A percentile compares a stretch with the other conserved stretches of the same genome.
Evolutionary conservation across 345 rosid genomes (phyloP).

Genomic region (Linum trigynum): DNA sequence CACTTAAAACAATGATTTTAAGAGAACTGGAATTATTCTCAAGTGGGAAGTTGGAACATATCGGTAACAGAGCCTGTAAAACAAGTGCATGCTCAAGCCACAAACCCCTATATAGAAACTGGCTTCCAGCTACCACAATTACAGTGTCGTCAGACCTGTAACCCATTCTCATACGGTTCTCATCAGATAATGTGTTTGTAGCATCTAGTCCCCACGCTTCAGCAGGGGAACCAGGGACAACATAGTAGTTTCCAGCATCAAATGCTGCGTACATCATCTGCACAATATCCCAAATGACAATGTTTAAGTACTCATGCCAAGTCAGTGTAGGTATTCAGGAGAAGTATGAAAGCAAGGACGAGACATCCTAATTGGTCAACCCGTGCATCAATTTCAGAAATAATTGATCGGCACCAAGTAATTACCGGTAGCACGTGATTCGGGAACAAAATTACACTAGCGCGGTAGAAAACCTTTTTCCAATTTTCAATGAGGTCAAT

Average conservation of each 20-base stretch:
- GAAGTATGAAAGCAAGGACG: background rate
- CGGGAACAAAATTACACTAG: conserved; percentile 76
- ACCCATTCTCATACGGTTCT: conserved; percentile 31
- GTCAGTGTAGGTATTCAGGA: conserved; percentile 11
- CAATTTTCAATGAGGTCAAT: conserved; percentile 59
- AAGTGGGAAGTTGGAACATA: conserved; percentile 29
- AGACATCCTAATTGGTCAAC: background rate
- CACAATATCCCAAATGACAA: conserved; percentile 11
- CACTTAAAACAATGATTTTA: conserved; percentile 55
- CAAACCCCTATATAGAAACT: conserved; percentile 74
- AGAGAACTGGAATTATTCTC: conserved; percentile 37
- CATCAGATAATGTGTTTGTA: conserved; percentile 16
- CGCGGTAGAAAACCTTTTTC: conserved; percentile 71
- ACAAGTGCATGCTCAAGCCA: conserved; percentile 94
- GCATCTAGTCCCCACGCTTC: conserved; percentile 51
- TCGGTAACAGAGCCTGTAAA: conserved; percentile 58
- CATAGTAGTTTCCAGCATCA: conserved; percentile 83
- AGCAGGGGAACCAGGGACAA: conserved; percentile 76
- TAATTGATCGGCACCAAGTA: background rate
- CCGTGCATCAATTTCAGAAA: background rate
- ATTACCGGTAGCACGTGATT: conserved; percentile 73
- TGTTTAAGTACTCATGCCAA: conserved; percentile 8
- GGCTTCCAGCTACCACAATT: conserved; percentile 71
- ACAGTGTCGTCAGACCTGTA: conserved; percentile 42
- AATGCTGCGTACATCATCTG: conserved; percentile 74